Conservation (phyloP, 768 basidiomycete species). For the Lactifluus echinatus region DNA sequence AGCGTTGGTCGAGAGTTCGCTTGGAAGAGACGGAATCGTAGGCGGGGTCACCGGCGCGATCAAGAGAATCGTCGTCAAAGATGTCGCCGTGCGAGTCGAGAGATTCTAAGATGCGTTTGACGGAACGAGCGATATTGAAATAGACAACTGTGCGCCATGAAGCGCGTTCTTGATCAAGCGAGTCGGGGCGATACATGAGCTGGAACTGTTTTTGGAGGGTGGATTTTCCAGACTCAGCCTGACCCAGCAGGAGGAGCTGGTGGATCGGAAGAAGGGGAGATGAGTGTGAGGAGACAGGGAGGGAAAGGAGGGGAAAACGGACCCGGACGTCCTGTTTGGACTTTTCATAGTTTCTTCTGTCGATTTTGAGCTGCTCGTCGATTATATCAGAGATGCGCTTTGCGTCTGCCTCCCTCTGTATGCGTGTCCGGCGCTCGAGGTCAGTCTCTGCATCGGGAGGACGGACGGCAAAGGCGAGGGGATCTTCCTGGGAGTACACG, state of each 20-base stretch:
- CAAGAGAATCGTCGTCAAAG: constrained; percentile 10
- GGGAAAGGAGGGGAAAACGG: background rate
- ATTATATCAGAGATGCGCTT: constrained; percentile 72
- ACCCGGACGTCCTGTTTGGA: constrained; percentile 73
- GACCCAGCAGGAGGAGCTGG: constrained; percentile 66
- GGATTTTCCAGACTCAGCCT: constrained; percentile 72
- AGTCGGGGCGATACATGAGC: constrained; percentile 67
- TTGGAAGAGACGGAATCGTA: constrained; percentile 5
- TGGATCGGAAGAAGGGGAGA: constrained; percentile 17
- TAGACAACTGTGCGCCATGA: constrained; percentile 77
- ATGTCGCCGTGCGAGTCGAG: constrained; percentile 25
- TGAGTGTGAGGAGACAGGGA: constrained; percentile 13
- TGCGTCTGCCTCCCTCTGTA: constrained; percentile 62
- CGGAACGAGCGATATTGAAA: constrained; percentile 53
- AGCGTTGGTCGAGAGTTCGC: constrained; percentile 1
- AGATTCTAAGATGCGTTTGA: constrained; percentile 30
- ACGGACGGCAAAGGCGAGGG: constrained; percentile 55
- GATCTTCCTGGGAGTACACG: constrained; percentile 61
- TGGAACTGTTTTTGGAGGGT: constrained; percentile 75
- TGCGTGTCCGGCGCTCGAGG: constrained; percentile 48
- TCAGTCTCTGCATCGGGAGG: constrained; percentile 63
- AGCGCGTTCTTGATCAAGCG: constrained; percentile 61
- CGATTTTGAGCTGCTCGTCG: constrained; percentile 67
- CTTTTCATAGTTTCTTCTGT: constrained; percentile 55
- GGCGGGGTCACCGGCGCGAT: background rate